These are phyloP conservation scores for Francoa sonchifolia DNA, from an alignment of 441 rosid genomes.

Conservation along the genomic window DNA sequence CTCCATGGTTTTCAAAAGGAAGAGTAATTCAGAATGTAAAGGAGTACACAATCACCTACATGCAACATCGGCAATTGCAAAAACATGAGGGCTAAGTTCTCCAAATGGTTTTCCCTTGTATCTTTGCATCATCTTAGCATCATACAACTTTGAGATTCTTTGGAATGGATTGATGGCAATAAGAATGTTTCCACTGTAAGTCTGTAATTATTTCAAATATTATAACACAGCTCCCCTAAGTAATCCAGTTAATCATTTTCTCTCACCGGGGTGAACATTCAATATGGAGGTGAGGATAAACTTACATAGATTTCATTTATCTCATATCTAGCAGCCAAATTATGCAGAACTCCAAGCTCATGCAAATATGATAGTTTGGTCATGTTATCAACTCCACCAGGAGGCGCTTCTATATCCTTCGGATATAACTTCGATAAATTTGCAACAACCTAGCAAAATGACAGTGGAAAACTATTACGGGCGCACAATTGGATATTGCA, in stretches of 20 bases:
- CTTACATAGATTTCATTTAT: slow-evolving; percentile 67
- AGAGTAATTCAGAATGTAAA: neutral
- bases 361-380: slow-evolving; percentile 69
- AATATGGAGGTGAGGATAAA: no score
- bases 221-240: no score
- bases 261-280: no score
- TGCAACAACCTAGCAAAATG: slow-evolving; percentile 50
- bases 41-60: slow-evolving; percentile 28
- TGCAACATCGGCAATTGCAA: slow-evolving; percentile 69
- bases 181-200: slow-evolving; percentile 63
- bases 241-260: no score
- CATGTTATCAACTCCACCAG: slow-evolving; percentile 77
- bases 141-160: slow-evolving; percentile 66
- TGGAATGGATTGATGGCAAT: slow-evolving; percentile 76
- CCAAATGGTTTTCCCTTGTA: slow-evolving; percentile 54
- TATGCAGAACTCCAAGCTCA: slow-evolving; percentile 64
- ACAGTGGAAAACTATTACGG: no score
- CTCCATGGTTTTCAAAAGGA: neutral
- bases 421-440: slow-evolving; percentile 42
- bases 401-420: slow-evolving; percentile 52
- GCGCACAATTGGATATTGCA: no score
- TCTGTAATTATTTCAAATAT: slow-evolving; percentile 26
- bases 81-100: slow-evolving; percentile 70
- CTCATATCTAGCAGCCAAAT: slow-evolving; percentile 54
- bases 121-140: slow-evolving; percentile 69